Base-by-base conservation (phyloP, 805 yeast species). In the Lipomyces spencermartinsiae region DNA sequence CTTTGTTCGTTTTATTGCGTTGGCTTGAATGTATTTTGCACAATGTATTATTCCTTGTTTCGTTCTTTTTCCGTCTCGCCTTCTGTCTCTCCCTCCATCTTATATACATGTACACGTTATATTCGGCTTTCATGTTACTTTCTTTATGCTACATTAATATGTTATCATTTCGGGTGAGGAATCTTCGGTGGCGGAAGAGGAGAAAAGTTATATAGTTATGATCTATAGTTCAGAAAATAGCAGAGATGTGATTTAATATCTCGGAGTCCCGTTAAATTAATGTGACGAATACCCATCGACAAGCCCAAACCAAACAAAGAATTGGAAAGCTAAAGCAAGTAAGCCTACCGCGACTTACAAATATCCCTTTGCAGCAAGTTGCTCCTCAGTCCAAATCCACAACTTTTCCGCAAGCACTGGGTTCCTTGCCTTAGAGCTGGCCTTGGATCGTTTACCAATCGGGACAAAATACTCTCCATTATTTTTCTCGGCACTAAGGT, bases 301-400 rank as follows among this genome's bases (percentile, higher is more conserved):
- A 12, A 12, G 43, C 14, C 43, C 43, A 37, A 10, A 37, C 43
- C 9, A 10, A 25, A 25, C 16, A 3, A 35, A 14, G 39, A 10
- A 10, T 9, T 14, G 16, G 39, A 35, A 35, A 8, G 16, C 43
- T 10, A 37, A 37, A 37, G 6, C 4, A 43, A 8, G 22, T 9
- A n/a, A 43, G 22, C 49, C 22, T n/a, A 43, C 49, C n/a, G 9
- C 4, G 22, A 12, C 22, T n/a, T 16, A 25, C 49, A 43, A n/a
- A 49, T 64, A 67, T 25, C 70, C 70, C 46, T 64, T 67, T 33
- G 37, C 62, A 4, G 7, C 34, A 0, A 67, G 63, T 39, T 57
- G 64, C 57, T 55, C 63, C 33, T 65, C 69, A 5, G 71, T 68
- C 71, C 71, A 68, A 9, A 9, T 25, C 66, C 68, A 68, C 54